phyloP scores from a whole-genome alignment of 257 asterid species.

The Hygrophila difformis region DNA sequence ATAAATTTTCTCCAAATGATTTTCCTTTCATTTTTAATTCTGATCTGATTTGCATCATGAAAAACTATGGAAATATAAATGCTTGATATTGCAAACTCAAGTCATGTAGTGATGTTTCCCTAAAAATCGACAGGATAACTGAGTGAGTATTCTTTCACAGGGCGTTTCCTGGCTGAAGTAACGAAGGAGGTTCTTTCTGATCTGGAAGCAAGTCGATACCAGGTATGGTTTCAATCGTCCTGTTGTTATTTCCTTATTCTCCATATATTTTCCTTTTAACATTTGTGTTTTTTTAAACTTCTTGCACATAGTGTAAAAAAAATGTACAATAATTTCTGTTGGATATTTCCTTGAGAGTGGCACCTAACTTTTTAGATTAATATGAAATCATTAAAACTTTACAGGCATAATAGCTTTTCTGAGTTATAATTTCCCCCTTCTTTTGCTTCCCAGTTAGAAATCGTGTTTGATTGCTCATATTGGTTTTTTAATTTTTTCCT shows the following conservation, averaged over 20 bases:
- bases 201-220: slow-evolving; percentile 84
- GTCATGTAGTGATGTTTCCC: not conserved
- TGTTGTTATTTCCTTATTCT: slow-evolving; percentile 8
- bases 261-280: slow-evolving; percentile 1
- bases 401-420: not conserved
- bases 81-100: slow-evolving; percentile 10
- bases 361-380: not conserved
- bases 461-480: not conserved
- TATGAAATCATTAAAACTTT: slow-evolving; percentile 8
- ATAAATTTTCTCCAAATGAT: too few species aligned
- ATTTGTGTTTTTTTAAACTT: not conserved
- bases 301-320: not conserved
- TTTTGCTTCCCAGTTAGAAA: not conserved
- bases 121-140: not conserved
- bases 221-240: slow-evolving; percentile 40
- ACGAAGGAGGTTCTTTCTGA: slow-evolving; percentile 90
- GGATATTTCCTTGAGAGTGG: too few species aligned
- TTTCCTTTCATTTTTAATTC: too few species aligned
- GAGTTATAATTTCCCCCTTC: not conserved
- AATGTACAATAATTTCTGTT: too few species aligned
- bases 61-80: not conserved
- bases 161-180: slow-evolving; percentile 91
- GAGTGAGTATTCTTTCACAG: slow-evolving; percentile 29
- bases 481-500: slow-evolving; percentile 8
- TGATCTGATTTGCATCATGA: too few species aligned